Evolutionary conservation across 805 yeast genomes (phyloP).

Genomic region (Candida easanensis): DNA sequence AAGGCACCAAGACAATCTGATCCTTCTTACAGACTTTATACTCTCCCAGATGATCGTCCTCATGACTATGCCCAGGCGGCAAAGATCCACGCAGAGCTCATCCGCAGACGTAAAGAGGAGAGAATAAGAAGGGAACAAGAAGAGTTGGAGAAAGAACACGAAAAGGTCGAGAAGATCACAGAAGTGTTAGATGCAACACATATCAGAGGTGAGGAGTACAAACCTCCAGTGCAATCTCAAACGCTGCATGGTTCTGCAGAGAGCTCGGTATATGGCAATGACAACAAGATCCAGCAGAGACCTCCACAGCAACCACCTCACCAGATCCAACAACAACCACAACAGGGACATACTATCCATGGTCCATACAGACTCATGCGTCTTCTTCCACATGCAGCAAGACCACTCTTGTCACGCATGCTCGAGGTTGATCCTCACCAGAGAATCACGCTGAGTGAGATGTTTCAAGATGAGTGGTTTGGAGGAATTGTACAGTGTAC

Average conservation of each 20-base stretch:
- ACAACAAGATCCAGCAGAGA: not conserved
- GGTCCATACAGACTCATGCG: slow-evolving; percentile 85
- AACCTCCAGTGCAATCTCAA: slow-evolving; percentile 1
- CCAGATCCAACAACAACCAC: slow-evolving; percentile 1
- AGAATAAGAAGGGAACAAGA: slow-evolving; percentile 18
- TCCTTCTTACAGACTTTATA: slow-evolving; percentile 65
- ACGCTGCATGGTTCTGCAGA: not conserved
- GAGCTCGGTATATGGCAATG: slow-evolving; percentile 1
- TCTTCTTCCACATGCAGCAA: slow-evolving; percentile 76
- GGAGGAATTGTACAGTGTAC: slow-evolving; percentile 61
- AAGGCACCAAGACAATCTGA: slow-evolving; percentile 71
- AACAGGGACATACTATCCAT: slow-evolving; percentile 37
- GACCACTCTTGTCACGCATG: slow-evolving; percentile 72
- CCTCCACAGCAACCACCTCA: slow-evolving; percentile 1
- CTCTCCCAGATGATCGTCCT: slow-evolving; percentile 66
- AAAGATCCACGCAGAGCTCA: slow-evolving; percentile 61
- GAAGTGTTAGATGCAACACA: slow-evolving; percentile 17
- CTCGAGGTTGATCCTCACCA: slow-evolving; percentile 55
- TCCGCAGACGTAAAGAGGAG: slow-evolving; percentile 58
- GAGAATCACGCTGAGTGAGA: slow-evolving; percentile 66
- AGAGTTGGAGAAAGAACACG: not conserved
- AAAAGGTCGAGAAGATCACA: slow-evolving; percentile 13
- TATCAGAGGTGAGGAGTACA: slow-evolving; percentile 12
- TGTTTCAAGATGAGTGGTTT: slow-evolving; percentile 72
- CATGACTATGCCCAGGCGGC: slow-evolving; percentile 77